Evolutionary conservation across 1,284 basidiomycete genomes (phyloP), one percentile per base, ranked within the genome.

Genomic region (Sutorius eximius): DNA sequence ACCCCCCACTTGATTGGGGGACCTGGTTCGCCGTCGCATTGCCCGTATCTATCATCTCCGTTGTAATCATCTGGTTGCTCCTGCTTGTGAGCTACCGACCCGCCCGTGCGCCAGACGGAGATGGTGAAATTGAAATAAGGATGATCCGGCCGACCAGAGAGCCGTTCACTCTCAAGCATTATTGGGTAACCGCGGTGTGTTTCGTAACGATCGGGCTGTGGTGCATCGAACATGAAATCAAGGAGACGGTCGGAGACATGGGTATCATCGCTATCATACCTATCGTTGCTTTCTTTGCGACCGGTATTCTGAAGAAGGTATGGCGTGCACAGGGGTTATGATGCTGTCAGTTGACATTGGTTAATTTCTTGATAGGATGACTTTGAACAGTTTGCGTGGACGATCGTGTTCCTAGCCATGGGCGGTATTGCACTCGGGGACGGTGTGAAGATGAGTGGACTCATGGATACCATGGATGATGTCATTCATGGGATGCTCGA

Each of bases 401-500:
- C 89, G 1, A 95, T 97, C 58, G 93, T 96, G 29, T 91, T 94
- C 75, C 78, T 95, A 51, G 94, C 94, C n/a, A 99, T 99, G 96
- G 96, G 97, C 18, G 96, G 97, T 34, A 96, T 98, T 49, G 93
- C 95, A 0, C 83, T 98, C 3, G 97, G 96, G 46, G 93, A 98
- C 69, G 95, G 94, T 2, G 96, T 99, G 3, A 82, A 87, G 18
- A 89, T 91, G 2, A 96, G 93, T 40, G 96, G 97, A 0, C 77
- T 99, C 38, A 79, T 98, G 32, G 84, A 86, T 33, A 82, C 89
- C 34, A 79, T 95, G 73, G 92, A 94, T 63, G 71, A 71, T 0
- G 68, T 85, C 16, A 88, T 98, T 52, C 83, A 89, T 45, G 67
- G 75, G 8, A 65, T 89, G 27, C 86, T 98, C 16, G 72, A 85